Conservation (phyloP, 768 basidiomycete genomes). For the Cyclocybe aegerita region DNA sequence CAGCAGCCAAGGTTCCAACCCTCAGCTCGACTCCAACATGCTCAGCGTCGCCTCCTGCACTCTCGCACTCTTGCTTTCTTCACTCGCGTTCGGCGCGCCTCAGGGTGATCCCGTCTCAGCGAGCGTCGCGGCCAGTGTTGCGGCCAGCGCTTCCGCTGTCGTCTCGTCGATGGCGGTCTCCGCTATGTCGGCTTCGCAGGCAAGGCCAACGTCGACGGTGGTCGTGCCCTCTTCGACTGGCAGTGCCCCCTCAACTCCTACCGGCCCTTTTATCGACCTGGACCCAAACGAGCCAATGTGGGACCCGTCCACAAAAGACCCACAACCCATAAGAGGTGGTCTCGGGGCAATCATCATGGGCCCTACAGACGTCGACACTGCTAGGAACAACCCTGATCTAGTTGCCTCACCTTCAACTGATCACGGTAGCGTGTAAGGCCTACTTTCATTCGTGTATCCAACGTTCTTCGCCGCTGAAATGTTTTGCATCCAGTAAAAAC, state of each 20-base stretch:
- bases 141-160: slow-evolving; percentile 13
- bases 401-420: slow-evolving; percentile 66
- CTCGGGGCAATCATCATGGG: slow-evolving; percentile 52
- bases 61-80: slow-evolving; percentile 32
- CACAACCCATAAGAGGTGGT: slow-evolving; percentile 43
- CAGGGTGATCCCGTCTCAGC: slow-evolving; percentile 6
- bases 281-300: slow-evolving; percentile 21
- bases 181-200: slow-evolving; percentile 10
- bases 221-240: not conserved
- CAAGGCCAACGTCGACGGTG: slow-evolving; percentile 15
- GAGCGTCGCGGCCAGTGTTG: slow-evolving; percentile 7
- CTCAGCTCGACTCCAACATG: slow-evolving; percentile 24
- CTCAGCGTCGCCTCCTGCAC: slow-evolving; percentile 34
- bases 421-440: slow-evolving; percentile 41
- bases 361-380: slow-evolving; percentile 52
- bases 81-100: not conserved
- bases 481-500: slow-evolving; percentile 31
- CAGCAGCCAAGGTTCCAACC: not conserved
- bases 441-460: not conserved
- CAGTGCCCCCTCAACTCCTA: slow-evolving; percentile 38
- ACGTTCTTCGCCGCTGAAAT: not conserved
- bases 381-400: slow-evolving; percentile 52
- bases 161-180: slow-evolving; percentile 17
- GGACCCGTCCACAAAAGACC: slow-evolving; percentile 27
- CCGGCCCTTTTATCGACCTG: slow-evolving; percentile 20